These are phyloP conservation scores for Podospora pseudoanserina DNA, from an alignment of 495 filamentous ascomycete species.

Conservation along the genomic window DNA sequence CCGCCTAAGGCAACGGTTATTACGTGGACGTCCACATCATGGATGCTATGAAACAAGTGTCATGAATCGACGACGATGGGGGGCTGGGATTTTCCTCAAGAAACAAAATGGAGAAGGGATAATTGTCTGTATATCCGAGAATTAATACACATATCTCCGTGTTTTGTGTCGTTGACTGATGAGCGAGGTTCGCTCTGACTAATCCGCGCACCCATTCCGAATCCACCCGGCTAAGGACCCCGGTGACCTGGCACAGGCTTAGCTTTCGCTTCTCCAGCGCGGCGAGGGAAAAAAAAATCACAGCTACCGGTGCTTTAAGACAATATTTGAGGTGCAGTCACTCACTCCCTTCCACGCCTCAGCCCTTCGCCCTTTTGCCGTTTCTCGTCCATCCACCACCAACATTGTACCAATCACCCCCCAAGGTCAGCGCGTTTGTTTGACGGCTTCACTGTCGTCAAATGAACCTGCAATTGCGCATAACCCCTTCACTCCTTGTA, in stretches of 20 bases:
- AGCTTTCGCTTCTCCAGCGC: neutral
- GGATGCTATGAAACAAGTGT: neutral
- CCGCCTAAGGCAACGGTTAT: neutral
- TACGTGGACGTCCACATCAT: neutral
- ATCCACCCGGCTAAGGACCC: constrained; percentile 11
- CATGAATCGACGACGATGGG: neutral
- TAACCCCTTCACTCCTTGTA: constrained; percentile 44
- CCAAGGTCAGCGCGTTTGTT: constrained; percentile 55
- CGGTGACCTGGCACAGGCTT: neutral
- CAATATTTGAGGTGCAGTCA: constrained; percentile 9
- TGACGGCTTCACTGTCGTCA: constrained; percentile 60
- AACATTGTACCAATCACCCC: constrained; percentile 24
- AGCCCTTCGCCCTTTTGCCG: constrained; percentile 16
- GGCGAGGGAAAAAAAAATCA: constrained; percentile 5
- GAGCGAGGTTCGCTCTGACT: neutral
- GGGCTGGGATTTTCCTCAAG: neutral
- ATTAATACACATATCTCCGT: neutral
- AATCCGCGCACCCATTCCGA: constrained; percentile 4
- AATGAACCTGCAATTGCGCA: constrained; percentile 64
- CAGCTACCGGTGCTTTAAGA: neutral
- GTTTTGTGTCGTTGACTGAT: neutral
- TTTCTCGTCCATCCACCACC: constrained; percentile 15
- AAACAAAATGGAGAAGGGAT: neutral
- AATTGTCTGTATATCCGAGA: neutral
- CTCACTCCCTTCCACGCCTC: constrained; percentile 19